Evolutionary conservation across 2,329 filamentous ascomycete genomes (phyloP), one percentile per base, ranked within the genome.

Genomic region (Fusarium agapanthi): DNA sequence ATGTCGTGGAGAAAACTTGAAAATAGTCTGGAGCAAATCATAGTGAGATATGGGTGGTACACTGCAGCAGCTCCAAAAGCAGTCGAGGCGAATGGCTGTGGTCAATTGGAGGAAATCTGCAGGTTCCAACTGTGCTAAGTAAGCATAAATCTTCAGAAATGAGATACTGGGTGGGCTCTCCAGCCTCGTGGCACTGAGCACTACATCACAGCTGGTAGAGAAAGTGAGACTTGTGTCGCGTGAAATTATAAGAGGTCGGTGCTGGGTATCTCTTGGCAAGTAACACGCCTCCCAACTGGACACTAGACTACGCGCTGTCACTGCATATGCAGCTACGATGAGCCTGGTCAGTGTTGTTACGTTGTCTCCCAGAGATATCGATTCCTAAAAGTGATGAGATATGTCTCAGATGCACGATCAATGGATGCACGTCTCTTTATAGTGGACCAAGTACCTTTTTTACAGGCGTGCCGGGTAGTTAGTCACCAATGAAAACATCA

Each of bases 401-500:
- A 13, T 28, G 34, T 38, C 50, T 53, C 4, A 28, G 14, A 38
- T 53, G 34, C 10, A 28, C 10, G 34, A 28, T 53, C 20, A 38
- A 16, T 16, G 24, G 7, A 7, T 5, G 15, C 10, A 24, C 4
- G 1, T 6, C 3, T 35, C 16, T 13, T 15, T 4, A 10, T 2
- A 1, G 14, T 38, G 24, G 24, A 22, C 16, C 11, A 9, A 18
- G 24, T 13, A 7, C 8, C 20, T 10, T 16, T 13, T n/a, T 6
- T 5, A 10, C 14, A 7, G 14, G 2, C 11, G 0, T 22, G 3
- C 2, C 5, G 7, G 18, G 34, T 22, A 38, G 10, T 3, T 8
- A 7, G 24, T 7, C 14, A 38, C 24, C 10, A 26, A 34, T 26
- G 1, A 9, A 28, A 15, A 7, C 24, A 20, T 9, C 14, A 12